Conservation (phyloP, 345 rosid genomes). For the Trapa incisa region DNA sequence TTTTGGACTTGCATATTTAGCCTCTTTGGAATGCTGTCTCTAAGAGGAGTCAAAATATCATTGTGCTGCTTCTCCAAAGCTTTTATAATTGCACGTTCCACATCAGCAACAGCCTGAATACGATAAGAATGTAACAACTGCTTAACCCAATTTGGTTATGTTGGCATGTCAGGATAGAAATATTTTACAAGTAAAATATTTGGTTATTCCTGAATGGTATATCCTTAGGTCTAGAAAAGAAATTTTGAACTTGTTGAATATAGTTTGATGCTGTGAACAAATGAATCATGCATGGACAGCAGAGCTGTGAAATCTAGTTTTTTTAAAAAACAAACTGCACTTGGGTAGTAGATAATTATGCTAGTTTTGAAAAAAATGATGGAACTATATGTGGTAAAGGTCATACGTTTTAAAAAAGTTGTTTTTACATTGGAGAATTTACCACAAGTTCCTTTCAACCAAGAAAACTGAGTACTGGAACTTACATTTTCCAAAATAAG, state of each 20-base stretch:
- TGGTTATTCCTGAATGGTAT: too few relatives aligned
- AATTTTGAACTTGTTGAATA: too few relatives aligned
- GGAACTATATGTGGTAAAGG: not conserved
- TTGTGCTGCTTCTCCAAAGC: conserved; percentile 83
- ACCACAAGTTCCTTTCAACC: not conserved
- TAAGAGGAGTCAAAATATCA: conserved; percentile 73
- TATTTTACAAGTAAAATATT: too few relatives aligned
- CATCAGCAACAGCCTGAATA: conserved; percentile 54
- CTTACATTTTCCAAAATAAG: conserved; percentile 75
- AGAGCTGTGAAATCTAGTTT: not conserved
- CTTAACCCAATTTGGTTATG: not conserved
- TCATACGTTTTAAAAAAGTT: too few relatives aligned
- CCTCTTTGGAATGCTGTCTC: conserved; percentile 76
- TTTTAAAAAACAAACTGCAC: not conserved
- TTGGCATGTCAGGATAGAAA: not conserved
- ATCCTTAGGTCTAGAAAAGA: too few relatives aligned
- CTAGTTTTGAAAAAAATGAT: not conserved
- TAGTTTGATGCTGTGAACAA: too few relatives aligned
- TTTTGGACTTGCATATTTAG: conserved; percentile 94
- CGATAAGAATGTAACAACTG: not conserved
- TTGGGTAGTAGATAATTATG: not conserved
- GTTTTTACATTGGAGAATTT: not conserved
- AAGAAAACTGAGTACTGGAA: conserved; percentile 2
- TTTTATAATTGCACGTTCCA: conserved; percentile 77
- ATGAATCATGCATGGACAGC: not conserved